Evolutionary conservation across 1,139 yeast species (phyloP), one percentile per base, ranked within the genome.

Genomic region (Kluyveromyces marxianus): DNA sequence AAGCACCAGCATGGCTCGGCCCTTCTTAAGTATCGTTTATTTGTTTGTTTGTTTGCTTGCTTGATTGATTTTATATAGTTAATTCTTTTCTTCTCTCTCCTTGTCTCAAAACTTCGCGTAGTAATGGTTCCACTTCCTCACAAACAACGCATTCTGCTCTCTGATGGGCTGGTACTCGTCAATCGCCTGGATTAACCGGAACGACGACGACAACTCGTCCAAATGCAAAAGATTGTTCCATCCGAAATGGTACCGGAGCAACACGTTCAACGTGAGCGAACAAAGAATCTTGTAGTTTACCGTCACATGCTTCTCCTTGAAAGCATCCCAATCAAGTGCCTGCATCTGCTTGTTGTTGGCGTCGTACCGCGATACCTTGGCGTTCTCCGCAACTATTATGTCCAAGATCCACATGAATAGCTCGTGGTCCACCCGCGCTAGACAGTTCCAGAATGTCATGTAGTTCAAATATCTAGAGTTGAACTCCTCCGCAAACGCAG

Each of bases 201-300:
- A 34, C 4, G 27, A n/a, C n/a, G 38, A 25, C 7, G 53, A 34
- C 31, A 54, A 48, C 25, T 57, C 55, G 35, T 55, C 56, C 50
- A 55, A 51, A 7, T 59, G 57, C 35, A 60, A 57, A 46, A 75
- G 55, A 52, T 67, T 70, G 43, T 65, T 67, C 62, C 75, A 75
- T 0, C 80, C 80, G 58, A 70, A 74, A 57, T 75, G 79, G 55
- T 72, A 69, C 48, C 73, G 71, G 39, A 69, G 59, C 29, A 73
- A 53, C 3, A 74, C 59, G 29, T 69, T 68, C 32, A 70, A 45
- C 3, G 69, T 52, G 24, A 71, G 55, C 0, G 76, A 62, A 31
- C 66, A 56, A 24, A 70, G 49, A 3, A 70, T 52, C 50, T 68
- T 72, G 50, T 72, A 68, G 47, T 72, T 72, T 3, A 58, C 50